Evolutionary conservation across 257 asterid species (phyloP).

Genomic region (Catharanthus roseus): DNA sequence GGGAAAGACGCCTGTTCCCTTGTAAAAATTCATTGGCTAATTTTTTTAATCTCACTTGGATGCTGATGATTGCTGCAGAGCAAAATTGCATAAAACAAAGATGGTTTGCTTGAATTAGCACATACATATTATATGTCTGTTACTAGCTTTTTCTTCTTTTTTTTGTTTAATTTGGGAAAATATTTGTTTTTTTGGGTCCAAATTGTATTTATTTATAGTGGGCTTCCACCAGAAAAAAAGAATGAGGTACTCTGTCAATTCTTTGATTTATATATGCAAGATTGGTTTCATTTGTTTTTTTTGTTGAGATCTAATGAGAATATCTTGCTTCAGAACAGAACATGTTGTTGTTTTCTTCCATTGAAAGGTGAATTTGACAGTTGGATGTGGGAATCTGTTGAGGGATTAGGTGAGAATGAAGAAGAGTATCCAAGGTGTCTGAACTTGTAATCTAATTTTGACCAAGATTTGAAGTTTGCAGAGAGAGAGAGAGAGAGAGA

Average conservation of each 20-base stretch:
- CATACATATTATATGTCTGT: too few species aligned
- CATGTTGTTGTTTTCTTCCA: background rate
- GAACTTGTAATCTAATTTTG: background rate
- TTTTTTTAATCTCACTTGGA: background rate
- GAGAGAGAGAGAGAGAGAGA: too few species aligned
- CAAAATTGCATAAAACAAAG: background rate
- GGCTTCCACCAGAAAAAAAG: background rate
- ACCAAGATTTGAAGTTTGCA: background rate
- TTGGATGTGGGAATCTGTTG: background rate
- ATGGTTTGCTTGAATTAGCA: constrained; percentile 1
- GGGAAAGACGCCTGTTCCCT: background rate
- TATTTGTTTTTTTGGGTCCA: background rate
- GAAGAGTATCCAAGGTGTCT: too few species aligned
- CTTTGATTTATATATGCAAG: constrained; percentile 15
- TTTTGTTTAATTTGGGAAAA: background rate
- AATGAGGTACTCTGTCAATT: constrained; percentile 9
- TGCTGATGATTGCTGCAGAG: too few species aligned
- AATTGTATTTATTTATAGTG: constrained; percentile 14
- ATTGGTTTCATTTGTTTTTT: background rate
- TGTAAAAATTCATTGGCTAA: constrained; percentile 13
- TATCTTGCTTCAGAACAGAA: background rate
- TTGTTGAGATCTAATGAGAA: constrained; percentile 4
- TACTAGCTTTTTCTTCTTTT: background rate
- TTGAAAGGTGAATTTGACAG: background rate
- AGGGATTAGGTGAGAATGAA: background rate